These are phyloP conservation scores for Oldenlandia corymbosa DNA, from an alignment of 257 asterid genomes.

Conservation along the genomic window DNA sequence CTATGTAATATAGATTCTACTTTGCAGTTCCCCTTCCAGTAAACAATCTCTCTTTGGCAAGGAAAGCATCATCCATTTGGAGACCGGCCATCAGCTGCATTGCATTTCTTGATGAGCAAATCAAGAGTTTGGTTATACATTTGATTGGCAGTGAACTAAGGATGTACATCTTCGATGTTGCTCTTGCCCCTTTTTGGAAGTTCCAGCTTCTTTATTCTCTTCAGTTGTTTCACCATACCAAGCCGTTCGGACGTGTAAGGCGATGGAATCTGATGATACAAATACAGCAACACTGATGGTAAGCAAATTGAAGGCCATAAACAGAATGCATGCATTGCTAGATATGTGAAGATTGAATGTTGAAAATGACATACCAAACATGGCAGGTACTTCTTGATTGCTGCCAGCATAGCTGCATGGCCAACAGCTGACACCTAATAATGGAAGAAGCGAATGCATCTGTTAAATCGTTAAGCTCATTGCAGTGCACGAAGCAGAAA, in stretches of 20 bases:
- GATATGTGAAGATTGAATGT: background rate
- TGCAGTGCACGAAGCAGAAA: background rate
- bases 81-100: background rate
- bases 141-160: background rate
- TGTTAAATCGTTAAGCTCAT: background rate
- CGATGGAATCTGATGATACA: slow-evolving; percentile 70
- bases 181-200: slow-evolving; percentile 23
- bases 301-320: background rate
- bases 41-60: background rate
- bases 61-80: background rate
- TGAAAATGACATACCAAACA: slow-evolving; percentile 43
- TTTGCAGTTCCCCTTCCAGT: too few relatives aligned
- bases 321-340: background rate
- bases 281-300: slow-evolving; percentile 1
- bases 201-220: slow-evolving; percentile 61
- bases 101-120: background rate
- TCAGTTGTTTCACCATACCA: slow-evolving; percentile 57
- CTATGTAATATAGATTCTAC: too few relatives aligned
- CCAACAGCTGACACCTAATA: slow-evolving; percentile 74
- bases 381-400: slow-evolving; percentile 65
- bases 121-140: background rate
- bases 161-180: slow-evolving; percentile 25
- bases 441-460: slow-evolving; percentile 1
- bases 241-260: slow-evolving; percentile 65
- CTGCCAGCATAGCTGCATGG: slow-evolving; percentile 84